These are phyloP conservation scores for Gossypium australe DNA, from an alignment of 345 rosid genomes.

Conservation along the genomic window DNA sequence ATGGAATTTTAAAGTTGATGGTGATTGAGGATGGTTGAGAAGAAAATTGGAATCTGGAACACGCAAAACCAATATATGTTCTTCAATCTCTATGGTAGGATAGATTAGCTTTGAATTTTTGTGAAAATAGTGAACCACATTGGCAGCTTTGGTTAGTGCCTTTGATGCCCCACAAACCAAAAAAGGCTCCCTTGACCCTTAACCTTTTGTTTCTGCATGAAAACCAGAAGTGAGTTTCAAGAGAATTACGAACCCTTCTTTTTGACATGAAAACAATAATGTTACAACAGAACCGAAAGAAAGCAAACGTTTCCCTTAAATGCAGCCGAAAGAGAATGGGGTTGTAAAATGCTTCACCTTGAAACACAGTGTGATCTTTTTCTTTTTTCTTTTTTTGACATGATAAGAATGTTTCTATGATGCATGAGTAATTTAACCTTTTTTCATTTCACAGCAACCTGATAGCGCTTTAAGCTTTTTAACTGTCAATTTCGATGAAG, in stretches of 20 bases:
- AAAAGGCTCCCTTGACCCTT: neutral
- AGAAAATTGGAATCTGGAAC: slow-evolving; percentile 23
- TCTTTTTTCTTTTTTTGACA: neutral
- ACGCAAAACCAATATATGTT: slow-evolving; percentile 13
- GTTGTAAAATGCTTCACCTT: neutral
- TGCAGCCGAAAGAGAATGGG: neutral
- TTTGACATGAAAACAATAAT: neutral
- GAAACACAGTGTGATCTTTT: neutral
- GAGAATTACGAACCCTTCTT: neutral
- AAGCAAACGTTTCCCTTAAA: neutral
- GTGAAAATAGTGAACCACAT: slow-evolving; percentile 22
- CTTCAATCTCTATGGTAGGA: slow-evolving; percentile 13
- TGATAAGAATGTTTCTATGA: neutral
- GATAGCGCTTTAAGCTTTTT: neutral
- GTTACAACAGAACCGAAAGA: neutral
- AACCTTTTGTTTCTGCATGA: neutral
- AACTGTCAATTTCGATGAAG: slow-evolving; percentile 11
- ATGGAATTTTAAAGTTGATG: slow-evolving; percentile 25
- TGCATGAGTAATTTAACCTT: neutral
- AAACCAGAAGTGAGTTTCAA: neutral
- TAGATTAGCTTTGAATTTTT: slow-evolving; percentile 8
- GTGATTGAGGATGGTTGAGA: slow-evolving; percentile 20
- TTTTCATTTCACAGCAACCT: neutral
- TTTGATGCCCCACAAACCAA: slow-evolving; percentile 33
- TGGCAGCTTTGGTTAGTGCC: slow-evolving; percentile 19